Base-by-base conservation (phyloP, 2,329 filamentous ascomycete genomes). In the Graphiopsis chlorocephala region DNA sequence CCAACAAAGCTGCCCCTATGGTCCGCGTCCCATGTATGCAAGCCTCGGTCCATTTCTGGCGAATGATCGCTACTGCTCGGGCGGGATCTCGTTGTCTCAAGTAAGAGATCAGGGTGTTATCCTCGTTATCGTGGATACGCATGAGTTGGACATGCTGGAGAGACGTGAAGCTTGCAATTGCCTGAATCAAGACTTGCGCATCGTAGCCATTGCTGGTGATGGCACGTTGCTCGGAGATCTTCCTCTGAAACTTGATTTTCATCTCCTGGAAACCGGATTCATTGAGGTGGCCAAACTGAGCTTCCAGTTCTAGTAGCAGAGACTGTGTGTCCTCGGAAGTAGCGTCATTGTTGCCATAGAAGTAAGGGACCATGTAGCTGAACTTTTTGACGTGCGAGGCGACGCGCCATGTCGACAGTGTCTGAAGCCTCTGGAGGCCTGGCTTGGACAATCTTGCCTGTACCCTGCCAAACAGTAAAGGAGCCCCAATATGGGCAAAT, bases 101-200 rank as follows among this genome's bases (percentile, higher is more conserved):
- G 68, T 83, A 84, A 17, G 80, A 77, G 53, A 85, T 77, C 15
- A 88, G 78, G 25, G 80, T 76, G 55, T 81, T 81, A 70, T 89
- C 87, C 65, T 85, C 80, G 65, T 83, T 78, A 66, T 89, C 86
- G 68, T 86, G 84, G 14, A 89, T 77, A 6, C 85, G 83, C 28
- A 90, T 81, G 15, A 90, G 82, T 66, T 89, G 86, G 59, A 90
- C 82, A 71, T 89, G 84, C 70, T 88, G 85, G 12, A 90, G 80
- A 29, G 82, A 81, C 1, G 81, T 83, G 70, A 90, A 90, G 1
- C 83, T 82, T 35, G 78, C 76, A 67, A 88, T 81, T 20, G 85
- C 86, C 64, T 81, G 80, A 65, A 80, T 83, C 35, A 89, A 75
- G 20, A 85, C 79, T 15, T 75, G 72, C 45, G 82, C 78, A 69